Conservation (phyloP, 345 rosid species). For the Mallotus nudiflorus region DNA sequence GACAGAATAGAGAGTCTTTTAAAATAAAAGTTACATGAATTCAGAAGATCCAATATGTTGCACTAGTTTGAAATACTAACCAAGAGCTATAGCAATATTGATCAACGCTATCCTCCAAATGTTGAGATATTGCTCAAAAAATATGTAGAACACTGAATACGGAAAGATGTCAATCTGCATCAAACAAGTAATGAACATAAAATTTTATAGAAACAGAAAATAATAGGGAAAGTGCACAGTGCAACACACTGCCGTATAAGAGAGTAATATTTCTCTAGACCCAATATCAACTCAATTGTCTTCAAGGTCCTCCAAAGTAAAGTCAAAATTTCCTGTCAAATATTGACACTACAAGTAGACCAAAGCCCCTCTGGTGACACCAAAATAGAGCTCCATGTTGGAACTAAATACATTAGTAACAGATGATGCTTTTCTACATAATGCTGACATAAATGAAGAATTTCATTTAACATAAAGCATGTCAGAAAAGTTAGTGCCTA, state of each 20-base stretch:
- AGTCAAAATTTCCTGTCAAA: not conserved
- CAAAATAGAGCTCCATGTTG: not conserved
- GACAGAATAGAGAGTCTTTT: not conserved
- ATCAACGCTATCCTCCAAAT: conserved; percentile 30
- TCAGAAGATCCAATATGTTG: too few relatives aligned
- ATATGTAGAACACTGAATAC: conserved; percentile 31
- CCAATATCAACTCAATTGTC: not conserved
- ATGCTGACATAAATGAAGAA: not conserved
- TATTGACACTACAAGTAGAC: not conserved
- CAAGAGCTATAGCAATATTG: conserved; percentile 29
- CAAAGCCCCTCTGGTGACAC: not conserved
- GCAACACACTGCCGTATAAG: not conserved
- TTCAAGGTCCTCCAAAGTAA: not conserved
- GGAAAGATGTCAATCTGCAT: conserved; percentile 30
- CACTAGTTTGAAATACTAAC: conserved; percentile 13
- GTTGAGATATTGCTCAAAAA: conserved; percentile 34
- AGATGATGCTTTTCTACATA: not conserved
- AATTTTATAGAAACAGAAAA: not conserved
- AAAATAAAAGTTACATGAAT: not conserved
- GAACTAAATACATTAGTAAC: not conserved
- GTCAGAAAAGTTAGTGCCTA: not conserved
- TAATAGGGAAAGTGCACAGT: not conserved
- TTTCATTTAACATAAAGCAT: not conserved
- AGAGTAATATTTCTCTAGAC: not conserved
- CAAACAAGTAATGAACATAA: not conserved